Evolutionary conservation across 2,329 filamentous ascomycete genomes (phyloP), one percentile per base, ranked within the genome.

Genomic region (Westerdykella aurantiaca): DNA sequence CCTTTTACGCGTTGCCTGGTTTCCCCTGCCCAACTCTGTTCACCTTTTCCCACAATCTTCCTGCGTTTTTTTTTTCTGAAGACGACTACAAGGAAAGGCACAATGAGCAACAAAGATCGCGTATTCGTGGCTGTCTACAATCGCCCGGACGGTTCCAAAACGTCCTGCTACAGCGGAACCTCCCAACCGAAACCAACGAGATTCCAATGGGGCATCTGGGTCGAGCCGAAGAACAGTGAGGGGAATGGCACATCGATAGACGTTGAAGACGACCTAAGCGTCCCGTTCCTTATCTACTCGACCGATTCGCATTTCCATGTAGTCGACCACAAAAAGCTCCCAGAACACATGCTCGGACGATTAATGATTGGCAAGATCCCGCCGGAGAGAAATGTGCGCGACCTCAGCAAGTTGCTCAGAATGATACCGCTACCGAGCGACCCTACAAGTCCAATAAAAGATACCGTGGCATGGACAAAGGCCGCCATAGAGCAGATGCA

Each of bases 121-220:
- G 48, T 53, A 35, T 53, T 49, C 42, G 35, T 53, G 22, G 50
- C 50, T 11, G 31, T 51, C 39, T 53, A 50, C 40, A 33, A 34
- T 16, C 48, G 43, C n/a, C 45, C 48, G 7, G 41, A 21, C 13
- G 23, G 38, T 21, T 41, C 46, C 13, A 25, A 22, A 14, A 29
- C 22, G 21, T 42, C 42, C 33, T 21, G 18, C 18, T 37, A 16
- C 33, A 47, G 33, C 34, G 33, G 44, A 16, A 40, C 29, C 12
- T 39, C 42, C 16, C 12, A 12, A 13, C 31, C 14, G 4, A 14
- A 12, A 12, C 18, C 41, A 11, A 37, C 42, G n/a, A 18, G 37
- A 4, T 53, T 34, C 39, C 46, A 47, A 23, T 53, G 51, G 51
- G 49, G 51, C 9, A 47, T 53, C 31, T 53, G 51, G 51, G 31